Evolutionary conservation across 306 rosid genomes (phyloP).

Genomic region (Purshia tridentata): DNA sequence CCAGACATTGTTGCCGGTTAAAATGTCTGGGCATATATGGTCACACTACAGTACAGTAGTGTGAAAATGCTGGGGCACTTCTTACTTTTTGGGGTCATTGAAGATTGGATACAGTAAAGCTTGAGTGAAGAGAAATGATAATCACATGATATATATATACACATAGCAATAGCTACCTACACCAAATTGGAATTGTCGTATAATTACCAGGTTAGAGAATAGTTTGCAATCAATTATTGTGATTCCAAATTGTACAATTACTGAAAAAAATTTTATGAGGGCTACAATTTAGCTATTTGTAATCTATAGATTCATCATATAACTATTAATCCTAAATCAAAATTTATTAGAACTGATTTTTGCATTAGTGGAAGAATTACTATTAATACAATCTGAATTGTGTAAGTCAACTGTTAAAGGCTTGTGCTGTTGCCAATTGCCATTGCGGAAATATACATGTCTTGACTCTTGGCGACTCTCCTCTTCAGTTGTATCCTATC

Average conservation of each 20-base stretch:
- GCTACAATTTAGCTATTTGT: neutral
- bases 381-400: too few species aligned
- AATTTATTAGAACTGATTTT: neutral
- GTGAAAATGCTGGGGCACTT: neutral
- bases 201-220: slow-evolving; percentile 16
- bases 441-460: too few species aligned
- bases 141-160: neutral
- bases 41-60: neutral
- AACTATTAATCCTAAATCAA: neutral
- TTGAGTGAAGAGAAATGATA: neutral
- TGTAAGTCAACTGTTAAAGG: too few species aligned
- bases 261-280: slow-evolving; percentile 1
- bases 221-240: neutral
- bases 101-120: neutral
- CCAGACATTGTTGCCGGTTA: slow-evolving; percentile 43
- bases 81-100: neutral
- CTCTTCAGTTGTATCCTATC: too few species aligned
- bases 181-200: neutral
- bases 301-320: neutral
- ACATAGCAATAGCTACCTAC: slow-evolving; percentile 12
- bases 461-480: too few species aligned
- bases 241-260: slow-evolving; percentile 11
- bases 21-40: slow-evolving; percentile 43
- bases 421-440: too few species aligned
- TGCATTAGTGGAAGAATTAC: neutral